Evolutionary conservation across 2,329 filamentous ascomycete species (phyloP).

Genomic region (Dendrostoma leiphaemia): DNA sequence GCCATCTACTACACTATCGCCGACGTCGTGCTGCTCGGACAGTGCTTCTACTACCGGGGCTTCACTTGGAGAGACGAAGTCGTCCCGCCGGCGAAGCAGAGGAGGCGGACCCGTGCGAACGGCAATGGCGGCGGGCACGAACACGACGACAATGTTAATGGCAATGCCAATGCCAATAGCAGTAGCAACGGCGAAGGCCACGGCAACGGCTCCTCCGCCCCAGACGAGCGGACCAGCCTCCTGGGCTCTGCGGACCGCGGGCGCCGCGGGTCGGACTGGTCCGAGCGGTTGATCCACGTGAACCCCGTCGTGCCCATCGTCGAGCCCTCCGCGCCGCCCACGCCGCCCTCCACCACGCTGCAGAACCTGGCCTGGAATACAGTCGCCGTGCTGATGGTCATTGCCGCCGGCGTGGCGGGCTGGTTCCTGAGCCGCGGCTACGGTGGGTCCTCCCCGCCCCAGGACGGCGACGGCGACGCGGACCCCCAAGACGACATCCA

Average conservation of each 20-base stretch:
- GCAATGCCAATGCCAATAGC: no score
- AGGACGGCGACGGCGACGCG: conserved; percentile 39
- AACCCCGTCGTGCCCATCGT: conserved; percentile 83
- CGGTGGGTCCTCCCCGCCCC: conserved; percentile 31
- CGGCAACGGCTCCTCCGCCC: conserved; percentile 26
- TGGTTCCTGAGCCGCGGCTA: conserved; percentile 72
- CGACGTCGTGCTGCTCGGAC: conserved; percentile 80
- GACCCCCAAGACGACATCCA: conserved; percentile 48
- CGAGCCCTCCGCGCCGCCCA: conserved; percentile 38
- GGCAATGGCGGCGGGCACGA: not conserved
- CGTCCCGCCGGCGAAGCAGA: conserved; percentile 38
- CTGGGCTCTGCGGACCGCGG: conserved; percentile 42
- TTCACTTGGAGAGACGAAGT: conserved; percentile 65
- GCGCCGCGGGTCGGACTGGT: conserved; percentile 55
- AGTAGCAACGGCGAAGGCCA: no score
- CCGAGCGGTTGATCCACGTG: conserved; percentile 58
- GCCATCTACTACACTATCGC: conserved; percentile 91
- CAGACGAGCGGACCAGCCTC: conserved; percentile 52
- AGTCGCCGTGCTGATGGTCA: conserved; percentile 75
- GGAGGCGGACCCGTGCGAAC: conserved; percentile 19
- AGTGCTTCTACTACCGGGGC: conserved; percentile 95
- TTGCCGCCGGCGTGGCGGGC: conserved; percentile 76
- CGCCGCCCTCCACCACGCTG: conserved; percentile 46
- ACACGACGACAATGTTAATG: conserved; percentile 7
- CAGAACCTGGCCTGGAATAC: conserved; percentile 71